Evolutionary conservation across 1,139 yeast species (phyloP), one percentile per base, ranked within the genome.

Genomic region (Petasospora rhodanensis): DNA sequence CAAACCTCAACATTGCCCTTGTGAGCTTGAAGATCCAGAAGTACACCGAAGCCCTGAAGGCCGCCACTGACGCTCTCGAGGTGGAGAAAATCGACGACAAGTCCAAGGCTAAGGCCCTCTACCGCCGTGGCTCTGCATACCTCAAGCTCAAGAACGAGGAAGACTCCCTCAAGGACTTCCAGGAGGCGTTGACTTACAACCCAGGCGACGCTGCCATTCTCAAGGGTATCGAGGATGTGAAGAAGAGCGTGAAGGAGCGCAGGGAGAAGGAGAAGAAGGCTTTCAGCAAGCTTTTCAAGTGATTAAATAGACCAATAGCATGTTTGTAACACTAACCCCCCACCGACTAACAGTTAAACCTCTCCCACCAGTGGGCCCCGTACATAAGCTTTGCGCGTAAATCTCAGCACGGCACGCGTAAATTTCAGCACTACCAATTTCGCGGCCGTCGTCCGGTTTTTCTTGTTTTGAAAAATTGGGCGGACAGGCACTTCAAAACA

Each of bases 91-190:
- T 81, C 10, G 85, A 76, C 33, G 81, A 73, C 35, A 73, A 76
- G 47, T 76, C 84, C 18, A 73, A 71, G 55, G 86, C 94, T 7
- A 89, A 89, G 65, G 96, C 96, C 0, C 66, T 73, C 33, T 89
- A 82, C 64, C 77, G 96, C 55, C 78, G 86, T 59, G 96, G 95
- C 22, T 65, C 74, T 52, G 96, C 94, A 1, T 68, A 76, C 47
- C 60, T 75, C 36, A 62, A 73, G 16, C 62, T 67, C 18, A 81
- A 81, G 53, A 79, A 84, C 54, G 84, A 80, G 41, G 89, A 79
- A 22, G 71, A 66, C 31, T 95, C 96, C 0, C 64, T 80, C 34
- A 58, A 57, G 21, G 81, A 78, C 43, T 72, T 89, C 40, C 74
- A 76, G 43, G 67, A 69, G 37, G 96, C 97, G 0, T 62, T 76